phyloP scores from a whole-genome alignment of 768 basidiomycete genomes.

The Leccinum rimulosum region DNA sequence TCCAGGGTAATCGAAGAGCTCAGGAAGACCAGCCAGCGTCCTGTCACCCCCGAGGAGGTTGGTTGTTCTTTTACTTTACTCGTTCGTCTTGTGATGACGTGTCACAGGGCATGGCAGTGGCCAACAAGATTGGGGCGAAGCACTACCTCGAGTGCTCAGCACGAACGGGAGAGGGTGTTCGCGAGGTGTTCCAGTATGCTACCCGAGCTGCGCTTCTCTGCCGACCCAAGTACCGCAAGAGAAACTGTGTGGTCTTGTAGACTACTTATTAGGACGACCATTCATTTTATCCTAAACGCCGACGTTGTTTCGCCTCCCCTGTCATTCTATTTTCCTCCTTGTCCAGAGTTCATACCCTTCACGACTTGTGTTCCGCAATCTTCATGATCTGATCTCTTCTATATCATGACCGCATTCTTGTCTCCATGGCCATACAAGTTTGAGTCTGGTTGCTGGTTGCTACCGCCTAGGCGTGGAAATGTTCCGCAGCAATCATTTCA shows the following conservation, averaged over 20 bases:
- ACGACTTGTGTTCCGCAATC: slow-evolving; percentile 38
- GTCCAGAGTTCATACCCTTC: slow-evolving; percentile 36
- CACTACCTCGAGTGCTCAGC: slow-evolving; percentile 98
- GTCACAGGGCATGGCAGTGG: slow-evolving; percentile 84
- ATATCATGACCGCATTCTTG: slow-evolving; percentile 11
- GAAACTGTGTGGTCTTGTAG: slow-evolving; percentile 47
- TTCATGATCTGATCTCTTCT: slow-evolving; percentile 36
- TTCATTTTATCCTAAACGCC: slow-evolving; percentile 21
- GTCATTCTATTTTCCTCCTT: slow-evolving; percentile 16
- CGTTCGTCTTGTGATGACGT: not conserved
- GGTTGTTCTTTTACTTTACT: slow-evolving; percentile 13
- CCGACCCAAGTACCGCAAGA: slow-evolving; percentile 46
- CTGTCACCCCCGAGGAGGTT: slow-evolving; percentile 92
- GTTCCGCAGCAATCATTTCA: slow-evolving; percentile 14
- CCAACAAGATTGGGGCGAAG: slow-evolving; percentile 95
- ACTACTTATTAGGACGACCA: slow-evolving; percentile 24
- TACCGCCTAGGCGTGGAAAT: slow-evolving; percentile 8
- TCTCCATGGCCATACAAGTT: slow-evolving; percentile 1
- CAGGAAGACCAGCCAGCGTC: slow-evolving; percentile 89
- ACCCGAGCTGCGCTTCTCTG: slow-evolving; percentile 86
- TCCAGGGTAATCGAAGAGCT: slow-evolving; percentile 91
- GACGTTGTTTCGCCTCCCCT: slow-evolving; percentile 19
- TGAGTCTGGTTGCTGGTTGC: slow-evolving; percentile 16
- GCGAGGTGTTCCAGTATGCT: slow-evolving; percentile 98
- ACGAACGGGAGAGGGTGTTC: slow-evolving; percentile 93